A percentile compares a stretch with the other conserved stretches of the same genome.
phyloP scores from a whole-genome alignment of 2,329 filamentous ascomycete genomes.

The Dothidotthia symphoricarpi region DNA sequence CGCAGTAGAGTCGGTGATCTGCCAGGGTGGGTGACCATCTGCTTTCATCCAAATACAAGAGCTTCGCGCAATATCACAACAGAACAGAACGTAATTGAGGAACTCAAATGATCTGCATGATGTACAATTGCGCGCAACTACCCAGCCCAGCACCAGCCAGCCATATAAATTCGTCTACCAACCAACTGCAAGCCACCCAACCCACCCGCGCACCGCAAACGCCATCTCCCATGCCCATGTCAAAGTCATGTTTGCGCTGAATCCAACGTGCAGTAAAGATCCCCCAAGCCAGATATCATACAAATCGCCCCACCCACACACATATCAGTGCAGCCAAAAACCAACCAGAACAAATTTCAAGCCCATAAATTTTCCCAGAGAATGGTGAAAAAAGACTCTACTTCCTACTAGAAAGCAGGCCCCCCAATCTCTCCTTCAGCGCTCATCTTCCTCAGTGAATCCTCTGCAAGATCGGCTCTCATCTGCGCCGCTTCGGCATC shows the following conservation, averaged over 20 bases:
- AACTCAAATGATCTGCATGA: too few relatives aligned
- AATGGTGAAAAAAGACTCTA: not conserved
- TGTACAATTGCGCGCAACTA: too few relatives aligned
- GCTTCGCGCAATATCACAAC: too few relatives aligned
- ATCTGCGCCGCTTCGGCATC: constrained; percentile 48
- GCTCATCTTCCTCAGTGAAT: constrained; percentile 44
- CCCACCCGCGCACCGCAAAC: constrained; percentile 1
- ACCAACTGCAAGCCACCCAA: too few relatives aligned
- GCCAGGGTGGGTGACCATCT: constrained; percentile 21
- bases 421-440: constrained; percentile 42
- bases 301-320: too few relatives aligned
- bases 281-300: constrained; percentile 7
- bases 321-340: too few relatives aligned
- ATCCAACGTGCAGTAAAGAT: constrained; percentile 1
- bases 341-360: too few relatives aligned
- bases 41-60: not conserved
- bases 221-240: constrained; percentile 12
- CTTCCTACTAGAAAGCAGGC: constrained; percentile 33
- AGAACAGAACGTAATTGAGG: too few relatives aligned
- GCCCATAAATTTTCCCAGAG: too few relatives aligned
- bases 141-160: too few relatives aligned
- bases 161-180: too few relatives aligned
- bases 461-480: constrained; percentile 49
- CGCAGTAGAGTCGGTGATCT: constrained; percentile 17
- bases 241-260: constrained; percentile 7